Evolutionary conservation across 2,329 filamentous ascomycete genomes (phyloP).

Genomic region (Penicillium palitans): DNA sequence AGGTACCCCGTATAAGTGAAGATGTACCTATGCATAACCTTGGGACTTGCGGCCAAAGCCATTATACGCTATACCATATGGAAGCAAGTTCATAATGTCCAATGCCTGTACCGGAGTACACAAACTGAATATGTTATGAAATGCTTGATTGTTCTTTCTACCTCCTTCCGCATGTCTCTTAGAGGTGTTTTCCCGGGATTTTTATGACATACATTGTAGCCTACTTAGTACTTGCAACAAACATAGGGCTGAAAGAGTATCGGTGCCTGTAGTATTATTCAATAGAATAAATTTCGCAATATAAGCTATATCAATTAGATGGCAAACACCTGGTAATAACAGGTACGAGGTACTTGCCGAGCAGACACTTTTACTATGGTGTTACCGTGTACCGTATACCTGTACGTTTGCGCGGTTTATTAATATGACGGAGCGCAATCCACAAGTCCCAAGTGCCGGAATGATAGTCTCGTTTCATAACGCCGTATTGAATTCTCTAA

Average conservation of each 20-base stretch:
- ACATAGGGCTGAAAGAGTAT: not conserved
- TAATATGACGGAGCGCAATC: slow-evolving; percentile 20
- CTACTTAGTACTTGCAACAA: not conserved
- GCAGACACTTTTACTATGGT: slow-evolving; percentile 15
- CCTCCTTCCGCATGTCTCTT: not conserved
- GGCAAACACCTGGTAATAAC: slow-evolving; percentile 4
- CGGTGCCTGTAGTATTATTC: not conserved
- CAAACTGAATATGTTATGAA: not conserved
- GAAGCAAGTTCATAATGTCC: not conserved
- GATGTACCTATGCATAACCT: slow-evolving; percentile 5
- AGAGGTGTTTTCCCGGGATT: no score
- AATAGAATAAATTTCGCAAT: not conserved
- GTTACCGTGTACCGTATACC: slow-evolving; percentile 20
- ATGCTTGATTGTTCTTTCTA: not conserved
- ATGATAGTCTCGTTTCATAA: slow-evolving; percentile 18
- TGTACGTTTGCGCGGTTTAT: slow-evolving; percentile 22
- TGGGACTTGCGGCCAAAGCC: not conserved
- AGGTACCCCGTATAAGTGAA: not conserved
- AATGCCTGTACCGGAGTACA: not conserved
- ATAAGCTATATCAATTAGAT: not conserved
- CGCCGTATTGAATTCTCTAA: not conserved
- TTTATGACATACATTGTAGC: not conserved
- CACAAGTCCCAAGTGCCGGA: slow-evolving; percentile 16
- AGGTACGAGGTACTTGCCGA: slow-evolving; percentile 17
- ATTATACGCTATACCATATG: not conserved